Evolutionary conservation across 495 filamentous ascomycete species (phyloP).

Genomic region (Margaritispora aquatica): DNA sequence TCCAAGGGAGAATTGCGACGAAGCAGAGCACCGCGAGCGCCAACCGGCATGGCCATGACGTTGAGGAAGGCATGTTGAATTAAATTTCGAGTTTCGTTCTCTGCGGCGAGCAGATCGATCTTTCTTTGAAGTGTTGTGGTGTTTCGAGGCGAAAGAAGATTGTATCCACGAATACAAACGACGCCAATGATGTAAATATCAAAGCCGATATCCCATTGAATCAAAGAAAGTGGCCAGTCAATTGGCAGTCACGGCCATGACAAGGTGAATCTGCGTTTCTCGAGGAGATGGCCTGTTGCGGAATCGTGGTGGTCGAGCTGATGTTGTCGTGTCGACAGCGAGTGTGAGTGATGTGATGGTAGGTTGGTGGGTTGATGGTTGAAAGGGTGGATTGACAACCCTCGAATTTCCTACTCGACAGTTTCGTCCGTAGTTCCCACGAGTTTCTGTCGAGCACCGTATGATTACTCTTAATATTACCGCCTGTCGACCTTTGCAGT

Average conservation of each 20-base stretch:
- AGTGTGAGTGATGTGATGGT: background rate
- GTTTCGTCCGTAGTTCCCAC: background rate
- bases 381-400: background rate
- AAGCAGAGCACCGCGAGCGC: background rate
- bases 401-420: background rate
- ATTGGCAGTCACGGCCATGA: slow-evolving; percentile 9
- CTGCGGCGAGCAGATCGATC: background rate
- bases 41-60: slow-evolving; percentile 1
- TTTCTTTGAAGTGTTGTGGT: background rate
- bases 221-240: slow-evolving; percentile 13
- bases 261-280: background rate
- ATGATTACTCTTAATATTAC: too few species aligned
- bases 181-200: slow-evolving; percentile 11
- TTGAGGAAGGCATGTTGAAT: slow-evolving; percentile 8
- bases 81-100: background rate
- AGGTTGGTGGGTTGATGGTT: background rate
- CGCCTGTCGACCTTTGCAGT: too few species aligned
- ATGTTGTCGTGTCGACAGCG: background rate
- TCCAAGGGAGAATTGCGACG: background rate
- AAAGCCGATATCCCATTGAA: slow-evolving; percentile 21
- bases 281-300: background rate
- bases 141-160: background rate
- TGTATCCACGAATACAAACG: slow-evolving; percentile 3
- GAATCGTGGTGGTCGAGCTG: background rate
- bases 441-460: background rate